phyloP scores from a whole-genome alignment of 1,139 yeast genomes.

The Citeromyces hawaiiensis region DNA sequence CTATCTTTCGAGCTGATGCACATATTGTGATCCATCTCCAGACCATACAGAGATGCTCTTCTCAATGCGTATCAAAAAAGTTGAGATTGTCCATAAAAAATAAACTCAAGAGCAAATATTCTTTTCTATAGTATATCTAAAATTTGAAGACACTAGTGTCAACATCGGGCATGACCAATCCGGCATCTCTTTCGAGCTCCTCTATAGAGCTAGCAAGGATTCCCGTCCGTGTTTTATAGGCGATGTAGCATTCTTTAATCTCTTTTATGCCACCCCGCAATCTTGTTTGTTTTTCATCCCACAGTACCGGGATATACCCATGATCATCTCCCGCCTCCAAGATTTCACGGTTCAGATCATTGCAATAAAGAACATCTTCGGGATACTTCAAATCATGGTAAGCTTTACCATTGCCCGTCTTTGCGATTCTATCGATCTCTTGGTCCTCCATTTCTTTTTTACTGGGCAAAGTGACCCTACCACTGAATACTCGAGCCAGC shows the following conservation, averaged over 20 bases:
- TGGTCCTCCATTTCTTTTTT: constrained; percentile 23
- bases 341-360: constrained; percentile 24
- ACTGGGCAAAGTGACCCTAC: constrained; percentile 29
- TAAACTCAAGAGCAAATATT: no score
- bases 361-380: constrained; percentile 31
- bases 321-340: constrained; percentile 16
- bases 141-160: constrained; percentile 4
- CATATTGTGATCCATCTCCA: no score
- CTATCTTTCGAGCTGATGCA: no score
- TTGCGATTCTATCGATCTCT: constrained; percentile 22
- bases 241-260: constrained; percentile 24
- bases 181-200: constrained; percentile 16
- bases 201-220: constrained; percentile 18
- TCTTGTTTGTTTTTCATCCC: constrained; percentile 23
- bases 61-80: no score
- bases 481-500: constrained; percentile 40
- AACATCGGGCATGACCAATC: constrained; percentile 5
- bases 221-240: constrained; percentile 19
- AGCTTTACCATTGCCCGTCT: constrained; percentile 24
- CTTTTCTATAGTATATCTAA: no score
- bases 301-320: constrained; percentile 24
- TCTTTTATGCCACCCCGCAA: constrained; percentile 21
- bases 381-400: constrained; percentile 35
- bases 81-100: no score
- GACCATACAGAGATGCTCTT: no score